Evolutionary conservation across 1,139 yeast genomes (phyloP).

Genomic region (Diutina sp.): DNA sequence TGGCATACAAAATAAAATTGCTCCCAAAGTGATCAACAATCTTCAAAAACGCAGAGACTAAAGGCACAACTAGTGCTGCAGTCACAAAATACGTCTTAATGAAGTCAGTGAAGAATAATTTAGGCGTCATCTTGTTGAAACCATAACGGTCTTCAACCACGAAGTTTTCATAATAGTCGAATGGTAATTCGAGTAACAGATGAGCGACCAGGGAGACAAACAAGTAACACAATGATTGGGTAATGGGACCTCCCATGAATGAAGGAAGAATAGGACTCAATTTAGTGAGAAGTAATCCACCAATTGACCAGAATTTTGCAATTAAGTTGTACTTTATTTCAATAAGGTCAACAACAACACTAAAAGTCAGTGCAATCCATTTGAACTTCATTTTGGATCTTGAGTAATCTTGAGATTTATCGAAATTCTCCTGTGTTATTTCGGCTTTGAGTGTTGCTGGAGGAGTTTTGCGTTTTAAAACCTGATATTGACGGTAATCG

Average conservation of each 20-base stretch:
- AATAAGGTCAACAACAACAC: slow-evolving; percentile 42
- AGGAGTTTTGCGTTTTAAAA: slow-evolving; percentile 38
- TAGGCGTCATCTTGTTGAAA: slow-evolving; percentile 71
- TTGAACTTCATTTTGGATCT: slow-evolving; percentile 71
- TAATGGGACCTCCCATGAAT: slow-evolving; percentile 32
- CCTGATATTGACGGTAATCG: slow-evolving; percentile 64
- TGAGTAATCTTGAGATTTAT: slow-evolving; percentile 69
- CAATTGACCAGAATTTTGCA: slow-evolving; percentile 55
- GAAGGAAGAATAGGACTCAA: slow-evolving; percentile 11
- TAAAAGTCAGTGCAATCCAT: slow-evolving; percentile 38
- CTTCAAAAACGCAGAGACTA: slow-evolving; percentile 63
- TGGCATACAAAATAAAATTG: slow-evolving; percentile 65
- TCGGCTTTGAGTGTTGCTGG: slow-evolving; percentile 57
- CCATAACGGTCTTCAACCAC: slow-evolving; percentile 89
- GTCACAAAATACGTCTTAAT: slow-evolving; percentile 47
- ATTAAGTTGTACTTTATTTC: slow-evolving; percentile 49
- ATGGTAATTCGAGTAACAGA: slow-evolving; percentile 43
- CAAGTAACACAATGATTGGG: slow-evolving; percentile 59
- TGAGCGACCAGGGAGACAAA: slow-evolving; percentile 25
- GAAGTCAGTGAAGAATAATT: slow-evolving; percentile 60
- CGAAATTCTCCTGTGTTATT: slow-evolving; percentile 59
- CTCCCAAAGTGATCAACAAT: slow-evolving; percentile 74
- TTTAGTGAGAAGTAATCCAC: slow-evolving; percentile 20
- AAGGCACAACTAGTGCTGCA: slow-evolving; percentile 55
- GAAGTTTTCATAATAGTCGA: slow-evolving; percentile 64